Conservation (phyloP, 192 early-diverging fungal genomes). For the Jimgerdemannia flammicorona region DNA sequence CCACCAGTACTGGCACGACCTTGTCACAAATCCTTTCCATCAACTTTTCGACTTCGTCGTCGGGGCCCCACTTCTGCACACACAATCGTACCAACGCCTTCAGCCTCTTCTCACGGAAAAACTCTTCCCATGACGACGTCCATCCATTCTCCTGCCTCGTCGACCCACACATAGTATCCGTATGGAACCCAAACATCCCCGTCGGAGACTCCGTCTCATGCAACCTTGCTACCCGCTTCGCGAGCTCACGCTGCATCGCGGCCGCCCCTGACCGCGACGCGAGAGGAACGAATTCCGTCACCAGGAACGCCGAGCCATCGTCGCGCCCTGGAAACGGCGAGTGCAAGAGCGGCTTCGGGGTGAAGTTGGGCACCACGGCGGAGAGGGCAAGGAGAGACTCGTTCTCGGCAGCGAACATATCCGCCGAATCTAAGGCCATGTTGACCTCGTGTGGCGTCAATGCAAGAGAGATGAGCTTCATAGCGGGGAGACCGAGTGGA, state of each 20-base stretch:
- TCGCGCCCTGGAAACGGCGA: background rate
- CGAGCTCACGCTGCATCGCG: slow-evolving; percentile 6
- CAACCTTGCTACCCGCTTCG: slow-evolving; percentile 7
- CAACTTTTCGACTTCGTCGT: slow-evolving; percentile 3
- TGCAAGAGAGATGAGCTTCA: background rate
- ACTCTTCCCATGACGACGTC: slow-evolving; percentile 16
- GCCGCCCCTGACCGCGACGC: background rate
- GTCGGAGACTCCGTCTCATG: slow-evolving; percentile 18
- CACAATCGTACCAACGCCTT: slow-evolving; percentile 10
- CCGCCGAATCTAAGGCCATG: background rate
- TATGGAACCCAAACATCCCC: slow-evolving; percentile 19
- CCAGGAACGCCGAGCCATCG: background rate
- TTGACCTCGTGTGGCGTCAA: background rate
- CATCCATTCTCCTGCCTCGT: slow-evolving; percentile 29
- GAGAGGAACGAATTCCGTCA: background rate
- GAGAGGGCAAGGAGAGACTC: background rate
- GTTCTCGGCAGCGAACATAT: background rate
- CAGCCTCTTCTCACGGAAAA: slow-evolving; percentile 17
- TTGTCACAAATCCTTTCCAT: slow-evolving; percentile 9
- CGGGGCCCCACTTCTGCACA: slow-evolving; percentile 3
- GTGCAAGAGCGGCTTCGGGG: background rate
- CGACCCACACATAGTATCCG: slow-evolving; percentile 17
- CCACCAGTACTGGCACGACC: slow-evolving; percentile 13
- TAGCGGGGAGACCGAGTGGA: no score
- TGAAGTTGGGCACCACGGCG: background rate